Conservation (phyloP, 495 filamentous ascomycete species). For the Penicillium cinerascens region DNA sequence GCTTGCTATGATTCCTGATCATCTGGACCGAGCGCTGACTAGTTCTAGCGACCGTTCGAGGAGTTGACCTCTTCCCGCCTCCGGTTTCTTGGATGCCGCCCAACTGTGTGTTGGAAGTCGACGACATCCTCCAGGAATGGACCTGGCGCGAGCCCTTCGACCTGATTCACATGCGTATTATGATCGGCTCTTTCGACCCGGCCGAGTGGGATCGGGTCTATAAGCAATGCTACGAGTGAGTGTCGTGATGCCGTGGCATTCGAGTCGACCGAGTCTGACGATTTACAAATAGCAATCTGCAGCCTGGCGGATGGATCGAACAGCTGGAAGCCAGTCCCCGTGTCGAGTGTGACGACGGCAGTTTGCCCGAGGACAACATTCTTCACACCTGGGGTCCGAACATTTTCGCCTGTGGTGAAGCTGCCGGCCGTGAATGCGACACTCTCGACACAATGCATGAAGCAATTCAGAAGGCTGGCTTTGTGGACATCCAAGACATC, state of each 20-base stretch:
- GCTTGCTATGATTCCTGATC: background rate
- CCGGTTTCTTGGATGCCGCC: slow-evolving; percentile 27
- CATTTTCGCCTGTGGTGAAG: slow-evolving; percentile 4
- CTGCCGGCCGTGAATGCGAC: background rate
- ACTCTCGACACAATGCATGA: slow-evolving; percentile 9
- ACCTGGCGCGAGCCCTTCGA: slow-evolving; percentile 23
- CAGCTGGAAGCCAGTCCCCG: slow-evolving; percentile 41
- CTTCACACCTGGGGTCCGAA: slow-evolving; percentile 15
- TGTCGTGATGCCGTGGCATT: background rate
- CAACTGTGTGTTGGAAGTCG: slow-evolving; percentile 30
- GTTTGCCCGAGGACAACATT: slow-evolving; percentile 23
- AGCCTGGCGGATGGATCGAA: slow-evolving; percentile 53
- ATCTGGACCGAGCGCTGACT: background rate
- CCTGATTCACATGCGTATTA: slow-evolving; percentile 24
- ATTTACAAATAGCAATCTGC: slow-evolving; percentile 11
- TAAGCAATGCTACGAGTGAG: slow-evolving; percentile 23
- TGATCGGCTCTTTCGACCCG: slow-evolving; percentile 16
- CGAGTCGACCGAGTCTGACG: background rate
- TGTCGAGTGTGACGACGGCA: slow-evolving; percentile 40
- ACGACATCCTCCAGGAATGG: slow-evolving; percentile 28
- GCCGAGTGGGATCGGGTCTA: slow-evolving; percentile 26
- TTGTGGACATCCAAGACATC: slow-evolving; percentile 21
- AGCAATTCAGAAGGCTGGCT: slow-evolving; percentile 28
- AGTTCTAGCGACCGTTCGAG: slow-evolving; percentile 14
- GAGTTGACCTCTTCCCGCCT: slow-evolving; percentile 18